A percentile compares a stretch with the other conserved stretches of the same genome.
Conservation (phyloP, 805 yeast species). For the Ogataea populi-albae region DNA sequence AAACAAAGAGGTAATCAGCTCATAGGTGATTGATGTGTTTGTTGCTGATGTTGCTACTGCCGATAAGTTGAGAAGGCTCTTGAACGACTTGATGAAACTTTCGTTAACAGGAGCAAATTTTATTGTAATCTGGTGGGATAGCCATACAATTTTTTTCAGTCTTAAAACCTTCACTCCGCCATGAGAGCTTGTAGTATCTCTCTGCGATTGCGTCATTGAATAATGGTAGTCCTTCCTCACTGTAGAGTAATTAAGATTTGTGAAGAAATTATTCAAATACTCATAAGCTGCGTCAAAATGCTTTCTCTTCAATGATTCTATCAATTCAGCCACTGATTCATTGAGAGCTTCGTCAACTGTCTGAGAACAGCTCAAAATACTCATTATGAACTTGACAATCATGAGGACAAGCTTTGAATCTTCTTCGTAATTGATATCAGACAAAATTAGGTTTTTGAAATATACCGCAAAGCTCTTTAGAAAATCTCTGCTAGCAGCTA, state of each 20-base stretch:
- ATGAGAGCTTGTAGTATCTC: conserved; percentile 10
- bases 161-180: conserved; percentile 22
- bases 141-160: conserved; percentile 32
- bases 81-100: conserved; percentile 27
- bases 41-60: conserved; percentile 30
- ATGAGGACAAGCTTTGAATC: conserved; percentile 19
- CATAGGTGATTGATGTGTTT: conserved; percentile 29
- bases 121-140: conserved; percentile 29
- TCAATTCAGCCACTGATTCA: conserved; percentile 14
- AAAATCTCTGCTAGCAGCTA: conserved; percentile 14
- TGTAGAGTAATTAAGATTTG: conserved; percentile 16
- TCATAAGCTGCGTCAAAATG: conserved; percentile 17
- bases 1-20: conserved; percentile 25
- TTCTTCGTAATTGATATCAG: conserved; percentile 2
- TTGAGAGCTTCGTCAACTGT: conserved; percentile 18
- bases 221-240: conserved; percentile 20
- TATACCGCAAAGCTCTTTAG: conserved; percentile 16
- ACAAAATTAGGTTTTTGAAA: conserved; percentile 6
- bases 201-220: conserved; percentile 5
- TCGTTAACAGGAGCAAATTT: conserved; percentile 24
- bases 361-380: conserved; percentile 15
- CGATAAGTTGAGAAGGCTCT: conserved; percentile 27
- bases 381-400: conserved; percentile 22
- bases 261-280: conserved; percentile 15
- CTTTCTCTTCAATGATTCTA: conserved; percentile 13